phyloP scores from a whole-genome alignment of 208 protist genomes.

The Herpetomonas samuelpessoai region DNA sequence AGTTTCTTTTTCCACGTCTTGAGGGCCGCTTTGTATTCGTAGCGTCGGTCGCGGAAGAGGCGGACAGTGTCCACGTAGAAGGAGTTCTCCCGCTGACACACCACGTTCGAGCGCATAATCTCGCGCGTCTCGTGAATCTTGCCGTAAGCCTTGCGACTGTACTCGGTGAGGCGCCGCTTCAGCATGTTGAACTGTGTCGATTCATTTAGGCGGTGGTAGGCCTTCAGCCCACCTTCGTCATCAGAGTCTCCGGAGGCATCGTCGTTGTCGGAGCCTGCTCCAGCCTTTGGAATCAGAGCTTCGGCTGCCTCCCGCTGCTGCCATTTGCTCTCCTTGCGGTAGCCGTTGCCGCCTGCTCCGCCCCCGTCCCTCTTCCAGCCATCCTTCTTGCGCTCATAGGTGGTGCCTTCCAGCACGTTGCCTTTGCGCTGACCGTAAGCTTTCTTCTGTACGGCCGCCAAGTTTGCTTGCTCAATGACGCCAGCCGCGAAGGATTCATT shows the following conservation, averaged over 20 bases:
- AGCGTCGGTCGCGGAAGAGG: slow-evolving; percentile 98
- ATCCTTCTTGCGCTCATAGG: slow-evolving; percentile 73
- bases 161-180: slow-evolving; percentile 96
- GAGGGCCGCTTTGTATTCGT: slow-evolving; percentile 98
- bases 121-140: slow-evolving; percentile 94
- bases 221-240: slow-evolving; percentile 52
- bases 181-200: slow-evolving; percentile 92
- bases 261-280: slow-evolving; percentile 12
- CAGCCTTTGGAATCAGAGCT: slow-evolving; percentile 50
- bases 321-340: slow-evolving; percentile 58
- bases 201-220: slow-evolving; percentile 86
- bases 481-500: slow-evolving; percentile 90
- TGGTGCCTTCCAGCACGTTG: slow-evolving; percentile 88
- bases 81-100: slow-evolving; percentile 99
- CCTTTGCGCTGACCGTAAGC: slow-evolving; percentile 89
- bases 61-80: slow-evolving; percentile 99
- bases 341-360: slow-evolving; percentile 25
- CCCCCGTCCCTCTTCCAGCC: slow-evolving; percentile 18
- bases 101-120: slow-evolving; percentile 89
- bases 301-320: slow-evolving; percentile 67
- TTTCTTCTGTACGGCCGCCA: slow-evolving; percentile 89
- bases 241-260: slow-evolving; percentile 29
- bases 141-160: slow-evolving; percentile 97
- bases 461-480: slow-evolving; percentile 81
- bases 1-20: slow-evolving; percentile 96